Percentiles rank a stretch among this genome's conserved stretches.
phyloP scores from a whole-genome alignment of 257 asterid genomes.

The Plectranthus barbatus region DNA sequence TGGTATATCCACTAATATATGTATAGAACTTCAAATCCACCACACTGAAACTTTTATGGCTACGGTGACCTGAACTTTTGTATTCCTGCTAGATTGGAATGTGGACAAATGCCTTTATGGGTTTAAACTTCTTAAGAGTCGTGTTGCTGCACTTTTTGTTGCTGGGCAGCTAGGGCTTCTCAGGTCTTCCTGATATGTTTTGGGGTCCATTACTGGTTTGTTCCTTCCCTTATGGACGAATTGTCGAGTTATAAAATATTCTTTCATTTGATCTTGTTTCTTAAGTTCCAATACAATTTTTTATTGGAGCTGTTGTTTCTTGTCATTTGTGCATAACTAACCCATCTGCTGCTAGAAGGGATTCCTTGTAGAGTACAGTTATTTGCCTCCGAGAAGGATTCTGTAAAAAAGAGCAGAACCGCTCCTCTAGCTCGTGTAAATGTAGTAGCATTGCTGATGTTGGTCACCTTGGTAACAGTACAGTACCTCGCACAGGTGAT shows the following conservation, averaged over 20 bases:
- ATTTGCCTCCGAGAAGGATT: conserved; percentile 94
- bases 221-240: conserved; percentile 3
- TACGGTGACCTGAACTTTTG: conserved; percentile 1
- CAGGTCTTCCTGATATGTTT: conserved; percentile 94
- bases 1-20: conserved; percentile 40
- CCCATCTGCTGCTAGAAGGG: conserved; percentile 96
- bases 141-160: conserved; percentile 81
- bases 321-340: conserved; percentile 82
- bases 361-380: conserved; percentile 90
- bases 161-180: conserved; percentile 84
- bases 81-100: conserved; percentile 74
- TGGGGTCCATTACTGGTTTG: conserved; percentile 98
- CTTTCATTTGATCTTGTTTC: too few relatives aligned
- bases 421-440: conserved; percentile 93
- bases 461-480: conserved; percentile 66
- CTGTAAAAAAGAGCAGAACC: conserved; percentile 79
- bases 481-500: conserved; percentile 69
- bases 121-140: conserved; percentile 88
- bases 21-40: conserved; percentile 1
- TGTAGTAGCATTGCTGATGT: conserved; percentile 99
- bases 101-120: conserved; percentile 97
- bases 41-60: not conserved
- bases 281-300: conserved; percentile 93
- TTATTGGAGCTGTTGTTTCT: conserved; percentile 92
- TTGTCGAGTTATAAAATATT: not conserved